phyloP scores from a whole-genome alignment of 495 filamentous ascomycete genomes.

The Friedmanniomyces simplex region DNA sequence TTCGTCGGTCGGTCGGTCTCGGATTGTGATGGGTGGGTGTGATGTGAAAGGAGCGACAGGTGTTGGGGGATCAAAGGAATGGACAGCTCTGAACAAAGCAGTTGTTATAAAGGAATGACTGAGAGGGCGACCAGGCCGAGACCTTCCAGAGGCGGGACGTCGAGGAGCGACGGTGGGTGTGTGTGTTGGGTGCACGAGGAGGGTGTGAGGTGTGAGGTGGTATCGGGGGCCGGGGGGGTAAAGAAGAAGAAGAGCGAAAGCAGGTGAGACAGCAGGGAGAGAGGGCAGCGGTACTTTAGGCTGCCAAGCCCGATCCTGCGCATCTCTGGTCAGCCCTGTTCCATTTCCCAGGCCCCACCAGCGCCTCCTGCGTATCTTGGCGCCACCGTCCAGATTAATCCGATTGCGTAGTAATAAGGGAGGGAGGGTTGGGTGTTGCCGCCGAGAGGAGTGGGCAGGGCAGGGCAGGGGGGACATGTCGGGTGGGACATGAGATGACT shows the following conservation, averaged over 20 bases:
- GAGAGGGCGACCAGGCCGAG: background rate
- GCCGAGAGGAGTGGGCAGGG: too few relatives aligned
- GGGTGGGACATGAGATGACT: too few relatives aligned
- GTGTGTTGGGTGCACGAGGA: background rate
- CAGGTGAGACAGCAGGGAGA: too few relatives aligned
- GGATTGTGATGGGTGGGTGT: background rate
- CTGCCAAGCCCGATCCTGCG: too few relatives aligned
- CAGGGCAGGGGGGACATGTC: too few relatives aligned
- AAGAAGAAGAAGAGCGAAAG: too few relatives aligned
- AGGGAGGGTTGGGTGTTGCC: too few relatives aligned
- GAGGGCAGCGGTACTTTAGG: too few relatives aligned
- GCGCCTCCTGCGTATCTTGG: background rate
- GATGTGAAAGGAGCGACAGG: background rate
- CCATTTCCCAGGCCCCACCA: background rate
- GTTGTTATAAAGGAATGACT: background rate
- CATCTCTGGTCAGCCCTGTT: too few relatives aligned
- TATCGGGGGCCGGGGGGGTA: background rate
- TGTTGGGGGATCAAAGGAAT: conserved; percentile 2
- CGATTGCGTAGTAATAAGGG: too few relatives aligned
- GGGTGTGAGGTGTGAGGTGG: background rate
- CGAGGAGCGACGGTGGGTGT: background rate
- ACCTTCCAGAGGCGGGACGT: conserved; percentile 7
- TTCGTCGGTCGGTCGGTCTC: too few relatives aligned
- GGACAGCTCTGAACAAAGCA: background rate
- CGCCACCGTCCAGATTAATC: background rate